Evolutionary conservation across 495 filamentous ascomycete genomes (phyloP), one percentile per base, ranked within the genome.

Genomic region (Evernia prunastri): DNA sequence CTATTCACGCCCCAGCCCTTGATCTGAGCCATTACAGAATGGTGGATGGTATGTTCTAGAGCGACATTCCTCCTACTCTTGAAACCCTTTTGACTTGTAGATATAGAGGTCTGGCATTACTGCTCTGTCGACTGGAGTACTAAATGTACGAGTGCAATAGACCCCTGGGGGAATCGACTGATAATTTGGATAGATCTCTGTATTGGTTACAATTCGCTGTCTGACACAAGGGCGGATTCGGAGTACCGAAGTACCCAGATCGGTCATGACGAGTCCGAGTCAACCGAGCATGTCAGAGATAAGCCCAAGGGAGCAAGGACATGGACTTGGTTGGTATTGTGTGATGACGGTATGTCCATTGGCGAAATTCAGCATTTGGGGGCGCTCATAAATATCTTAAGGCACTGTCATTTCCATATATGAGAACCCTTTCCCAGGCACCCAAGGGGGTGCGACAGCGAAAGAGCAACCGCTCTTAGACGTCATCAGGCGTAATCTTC

Each of bases 241-340:
- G 56, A 56, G 36, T 25, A 42, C 27, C 25, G 20, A 35, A 23
- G 27, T n/a, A 33, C 53, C 8, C 25, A 25, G 9, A 42, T 11
- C 6, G 70, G 71, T 29, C 33, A 47, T 45, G 59, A 58, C 25
- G 47, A 43, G 40, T 45, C 42, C 37, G 47, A 51, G 39, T 35
- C 53, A 59, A 61, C 69, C 36, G 56, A 70, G 9, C 76, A 78
- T 64, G 73, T 73, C 9, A 75, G 81, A 59, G 78, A 77, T 51
- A 73, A 87, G 33, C 87, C 87, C 2, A 77, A 85, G 27, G 87
- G 85, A 17, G 81, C 73, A 64, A 73, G 87, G 37, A 67, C 89
- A 35, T 96, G 89, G 89, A 86, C 84, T 37, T 95, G 91, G 90
- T 72, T 94, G 13, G 75, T 91, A n/a, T 71, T 93, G n/a, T 91